A percentile compares a stretch with the other conserved stretches of the same genome.
Conservation (phyloP, 2,329 filamentous ascomycete species). For the Aspergillus udagawae region DNA sequence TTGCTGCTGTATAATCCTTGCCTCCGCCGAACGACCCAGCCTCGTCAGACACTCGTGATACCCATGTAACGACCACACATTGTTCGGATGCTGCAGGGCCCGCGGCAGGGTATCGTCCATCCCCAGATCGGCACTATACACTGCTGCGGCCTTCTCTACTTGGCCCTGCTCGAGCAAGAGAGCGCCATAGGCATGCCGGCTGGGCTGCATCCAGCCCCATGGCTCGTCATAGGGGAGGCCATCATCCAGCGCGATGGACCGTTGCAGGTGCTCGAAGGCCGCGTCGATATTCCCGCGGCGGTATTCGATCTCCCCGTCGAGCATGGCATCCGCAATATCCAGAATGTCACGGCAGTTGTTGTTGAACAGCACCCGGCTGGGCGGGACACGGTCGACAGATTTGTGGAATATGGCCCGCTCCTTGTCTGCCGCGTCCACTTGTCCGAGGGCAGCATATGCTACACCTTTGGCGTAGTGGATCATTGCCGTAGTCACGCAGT, state of each 20-base stretch:
- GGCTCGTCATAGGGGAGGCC: constrained; percentile 67
- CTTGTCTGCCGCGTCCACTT: constrained; percentile 52
- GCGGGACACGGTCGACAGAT: constrained; percentile 52
- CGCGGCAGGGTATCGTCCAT: constrained; percentile 58
- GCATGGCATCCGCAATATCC: constrained; percentile 58
- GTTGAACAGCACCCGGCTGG: constrained; percentile 63
- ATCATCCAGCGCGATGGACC: constrained; percentile 59
- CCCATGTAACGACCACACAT: constrained; percentile 72
- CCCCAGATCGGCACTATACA: constrained; percentile 61
- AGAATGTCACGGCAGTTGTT: constrained; percentile 64
- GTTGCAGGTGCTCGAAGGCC: constrained; percentile 58
- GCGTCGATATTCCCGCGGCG: constrained; percentile 54
- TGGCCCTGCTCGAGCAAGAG: constrained; percentile 63
- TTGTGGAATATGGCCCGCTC: constrained; percentile 51
- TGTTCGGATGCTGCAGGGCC: constrained; percentile 64
- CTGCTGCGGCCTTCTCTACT: constrained; percentile 52
- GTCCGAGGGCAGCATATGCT: constrained; percentile 58
- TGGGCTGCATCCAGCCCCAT: constrained; percentile 77
- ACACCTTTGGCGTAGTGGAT: constrained; percentile 65
- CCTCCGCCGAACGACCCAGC: constrained; percentile 49
- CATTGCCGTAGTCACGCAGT: constrained; percentile 67
- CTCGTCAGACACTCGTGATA: constrained; percentile 65
- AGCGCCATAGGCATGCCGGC: constrained; percentile 66
- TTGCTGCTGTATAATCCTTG: constrained; percentile 46
- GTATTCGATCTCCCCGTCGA: constrained; percentile 71